A percentile compares a stretch with the other conserved stretches of the same genome.
phyloP scores from a whole-genome alignment of 176 grass and related monocot species.

The Tillandsia fasciculata region DNA sequence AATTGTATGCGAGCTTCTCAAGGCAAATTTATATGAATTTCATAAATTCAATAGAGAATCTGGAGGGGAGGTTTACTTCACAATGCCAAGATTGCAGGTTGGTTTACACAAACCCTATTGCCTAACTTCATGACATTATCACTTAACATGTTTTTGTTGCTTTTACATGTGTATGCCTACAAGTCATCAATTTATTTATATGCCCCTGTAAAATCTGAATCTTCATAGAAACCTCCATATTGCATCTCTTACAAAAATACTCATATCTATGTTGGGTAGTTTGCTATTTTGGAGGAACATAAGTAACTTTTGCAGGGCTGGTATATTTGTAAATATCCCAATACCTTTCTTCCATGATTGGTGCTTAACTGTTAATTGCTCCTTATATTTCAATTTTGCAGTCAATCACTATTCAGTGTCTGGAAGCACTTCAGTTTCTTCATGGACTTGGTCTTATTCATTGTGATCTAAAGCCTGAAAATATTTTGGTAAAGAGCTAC shows the following conservation, averaged over 20 bases:
- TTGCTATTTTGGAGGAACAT: too few species aligned
- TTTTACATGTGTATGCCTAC: too few species aligned
- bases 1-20: conserved; percentile 98
- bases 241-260: too few species aligned
- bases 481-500: conserved; percentile 31
- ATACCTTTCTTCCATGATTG: background rate
- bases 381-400: conserved; percentile 2
- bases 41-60: conserved; percentile 99
- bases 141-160: background rate
- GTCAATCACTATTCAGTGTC: conserved; percentile 26
- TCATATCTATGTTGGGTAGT: too few species aligned
- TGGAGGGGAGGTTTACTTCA: conserved; percentile 97
- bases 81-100: conserved; percentile 97
- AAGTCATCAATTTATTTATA: too few species aligned
- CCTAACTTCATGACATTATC: background rate
- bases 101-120: background rate
- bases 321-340: background rate
- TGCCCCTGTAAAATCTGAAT: too few species aligned
- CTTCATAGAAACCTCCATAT: too few species aligned
- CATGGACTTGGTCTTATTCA: conserved; percentile 28
- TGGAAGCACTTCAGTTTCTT: conserved; percentile 22
- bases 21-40: conserved; percentile 98
- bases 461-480: conserved; percentile 34
- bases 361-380: conserved; percentile 16
- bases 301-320: too few species aligned